Evolutionary conservation across 192 early-diverging fungal species (phyloP).

Genomic region (Backusella sp.): DNA sequence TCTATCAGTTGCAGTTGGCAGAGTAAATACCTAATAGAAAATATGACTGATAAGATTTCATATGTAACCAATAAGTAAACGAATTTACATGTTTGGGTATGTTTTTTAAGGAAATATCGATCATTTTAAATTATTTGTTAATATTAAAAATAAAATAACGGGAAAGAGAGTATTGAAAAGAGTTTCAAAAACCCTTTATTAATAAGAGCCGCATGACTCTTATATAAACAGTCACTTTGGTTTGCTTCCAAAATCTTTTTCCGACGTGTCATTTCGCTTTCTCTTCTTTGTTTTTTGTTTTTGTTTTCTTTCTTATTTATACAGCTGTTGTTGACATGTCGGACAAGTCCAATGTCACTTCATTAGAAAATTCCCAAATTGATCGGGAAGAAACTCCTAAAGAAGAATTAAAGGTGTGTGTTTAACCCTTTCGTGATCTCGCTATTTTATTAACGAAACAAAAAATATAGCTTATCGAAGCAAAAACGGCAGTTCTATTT

Average conservation of each 20-base stretch:
- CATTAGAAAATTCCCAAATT: not conserved
- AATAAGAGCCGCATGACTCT: not conserved
- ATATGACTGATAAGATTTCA: not conserved
- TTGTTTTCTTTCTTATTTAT: not conserved
- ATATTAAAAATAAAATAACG: not conserved
- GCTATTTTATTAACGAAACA: not conserved
- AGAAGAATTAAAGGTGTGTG: constrained; percentile 2
- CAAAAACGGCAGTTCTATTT: constrained; percentile 26
- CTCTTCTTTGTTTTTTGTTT: not conserved
- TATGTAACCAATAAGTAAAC: not conserved
- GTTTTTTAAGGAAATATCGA: constrained; percentile 5
- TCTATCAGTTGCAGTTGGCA: constrained; percentile 48
- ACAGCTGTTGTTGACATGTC: not conserved
- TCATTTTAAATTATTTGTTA: not conserved
- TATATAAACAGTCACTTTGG: not conserved
- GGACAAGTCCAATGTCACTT: not conserved
- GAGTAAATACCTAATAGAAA: constrained; percentile 36
- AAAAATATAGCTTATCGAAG: constrained; percentile 23
- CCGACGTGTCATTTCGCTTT: not conserved
- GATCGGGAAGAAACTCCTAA: not conserved
- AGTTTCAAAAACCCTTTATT: not conserved
- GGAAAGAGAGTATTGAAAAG: not conserved
- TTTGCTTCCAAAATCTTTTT: constrained; percentile 1
- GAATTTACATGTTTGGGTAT: not conserved
- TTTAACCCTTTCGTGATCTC: not conserved